Base-by-base conservation (phyloP, 2,329 filamentous ascomycete genomes). In the Fusarium incarnatum region DNA sequence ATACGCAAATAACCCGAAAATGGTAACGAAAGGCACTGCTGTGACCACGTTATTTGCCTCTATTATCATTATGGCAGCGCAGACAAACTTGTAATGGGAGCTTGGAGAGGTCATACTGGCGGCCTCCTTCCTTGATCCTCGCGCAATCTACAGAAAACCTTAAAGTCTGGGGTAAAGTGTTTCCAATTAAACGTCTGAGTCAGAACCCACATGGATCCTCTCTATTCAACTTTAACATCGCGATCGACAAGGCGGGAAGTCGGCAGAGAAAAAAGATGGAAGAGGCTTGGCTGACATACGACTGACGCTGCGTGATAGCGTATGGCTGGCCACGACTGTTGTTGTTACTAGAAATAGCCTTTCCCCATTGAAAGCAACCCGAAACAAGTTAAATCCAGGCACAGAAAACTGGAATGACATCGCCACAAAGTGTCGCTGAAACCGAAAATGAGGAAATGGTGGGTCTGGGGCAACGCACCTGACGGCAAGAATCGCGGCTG, bases 311-410 rank as follows among this genome's bases (percentile, higher is more conserved):
- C 23, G 7, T 27, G 22, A 7, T 52, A 20, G 48, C 8, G 32
- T 37, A 49, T 59, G 64, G 59, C 49, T 68, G 49, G 42, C 66
- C 66, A 41, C 44, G 46, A 37, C 30, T 37, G 34, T 8, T 37
- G 32, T 34, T 67, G 40, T 20, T 23, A 40, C 52, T 55, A n/a
- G 30, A 70, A 70, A 70, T 70, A 70, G 62, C 41, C 9, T 18
- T 34, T 47, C 37, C 40, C 64, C 16, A 2, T 7, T 37, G 10
- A 4, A n/a, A n/a, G 1, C 11, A 7, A 37, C n/a, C 60, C 47
- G 44, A 63, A 64, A 56, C 58, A 32, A 46, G 44, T 0, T 1
- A 11, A 47, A 47, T 28, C 23, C 49, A 53, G 49, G 49, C 37
- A 53, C 49, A 27, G 3, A 25, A 53, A 28, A 28, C 49, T 41